Percentiles rank a stretch among this genome's conserved stretches.
Conservation (phyloP, 176 grass and related monocot species). For the Cenchrus purpureus region DNA sequence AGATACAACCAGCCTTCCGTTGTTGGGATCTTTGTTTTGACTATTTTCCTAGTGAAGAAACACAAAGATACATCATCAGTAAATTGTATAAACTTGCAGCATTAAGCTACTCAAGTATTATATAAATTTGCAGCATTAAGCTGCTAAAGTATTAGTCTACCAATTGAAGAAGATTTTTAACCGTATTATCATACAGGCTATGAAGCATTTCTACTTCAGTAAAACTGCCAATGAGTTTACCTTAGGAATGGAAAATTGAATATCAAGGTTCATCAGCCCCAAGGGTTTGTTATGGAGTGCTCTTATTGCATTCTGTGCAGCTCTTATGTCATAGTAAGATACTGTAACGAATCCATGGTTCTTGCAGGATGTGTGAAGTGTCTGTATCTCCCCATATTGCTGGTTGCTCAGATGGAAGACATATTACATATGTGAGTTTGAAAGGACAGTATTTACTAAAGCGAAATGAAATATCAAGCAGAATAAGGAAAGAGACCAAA, state of each 20-base stretch:
- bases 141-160: neutral
- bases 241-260: conserved; percentile 70
- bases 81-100: neutral
- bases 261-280: conserved; percentile 58
- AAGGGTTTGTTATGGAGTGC: conserved; percentile 60
- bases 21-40: conserved; percentile 44
- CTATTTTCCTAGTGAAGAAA: conserved; percentile 51
- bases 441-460: conserved; percentile 19
- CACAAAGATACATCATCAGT: conserved; percentile 14
- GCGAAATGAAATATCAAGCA: neutral
- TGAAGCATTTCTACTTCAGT: conserved; percentile 18
- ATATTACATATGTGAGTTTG: conserved; percentile 4
- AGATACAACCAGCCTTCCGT: conserved; percentile 52
- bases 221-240: conserved; percentile 40
- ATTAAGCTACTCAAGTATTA: too few relatives aligned
- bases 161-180: neutral
- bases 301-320: conserved; percentile 57
- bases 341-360: conserved; percentile 63
- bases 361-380: conserved; percentile 63
- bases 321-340: conserved; percentile 73
- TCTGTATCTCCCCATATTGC: conserved; percentile 73
- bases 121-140: neutral
- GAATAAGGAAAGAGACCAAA: conserved; percentile 2
- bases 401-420: conserved; percentile 35
- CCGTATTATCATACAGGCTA: neutral